A percentile compares a stretch with the other conserved stretches of the same genome.
phyloP scores from a whole-genome alignment of 495 filamentous ascomycete genomes.

The Hypoxylon fragiforme region DNA sequence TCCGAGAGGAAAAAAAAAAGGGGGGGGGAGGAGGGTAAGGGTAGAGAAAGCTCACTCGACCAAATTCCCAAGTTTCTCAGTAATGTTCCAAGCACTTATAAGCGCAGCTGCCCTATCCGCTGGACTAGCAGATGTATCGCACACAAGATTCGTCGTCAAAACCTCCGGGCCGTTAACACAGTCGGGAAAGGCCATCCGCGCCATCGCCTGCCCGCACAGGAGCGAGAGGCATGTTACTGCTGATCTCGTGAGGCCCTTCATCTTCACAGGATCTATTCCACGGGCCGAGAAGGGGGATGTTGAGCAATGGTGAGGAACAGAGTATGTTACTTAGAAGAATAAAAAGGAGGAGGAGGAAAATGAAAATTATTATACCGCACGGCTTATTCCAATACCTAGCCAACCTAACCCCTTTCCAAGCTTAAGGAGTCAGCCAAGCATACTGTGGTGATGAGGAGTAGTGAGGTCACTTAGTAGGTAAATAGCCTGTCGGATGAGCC shows the following conservation, averaged over 20 bases:
- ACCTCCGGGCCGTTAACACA: slow-evolving; percentile 38
- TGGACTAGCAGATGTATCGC: slow-evolving; percentile 49
- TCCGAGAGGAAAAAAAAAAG: no score
- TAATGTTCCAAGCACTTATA: slow-evolving; percentile 46
- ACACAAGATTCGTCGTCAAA: slow-evolving; percentile 47
- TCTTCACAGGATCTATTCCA: slow-evolving; percentile 5
- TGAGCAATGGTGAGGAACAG: no score
- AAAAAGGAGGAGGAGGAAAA: no score
- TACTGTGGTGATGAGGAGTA: no score
- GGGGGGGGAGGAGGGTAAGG: no score
- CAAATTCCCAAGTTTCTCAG: slow-evolving; percentile 47
- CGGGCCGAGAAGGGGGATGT: no score
- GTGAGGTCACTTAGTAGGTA: not conserved
- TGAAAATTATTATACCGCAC: not conserved
- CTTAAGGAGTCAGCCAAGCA: slow-evolving; percentile 1
- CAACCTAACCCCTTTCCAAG: slow-evolving; percentile 3
- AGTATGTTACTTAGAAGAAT: no score
- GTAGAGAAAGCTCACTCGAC: slow-evolving; percentile 43
- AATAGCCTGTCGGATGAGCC: slow-evolving; percentile 30
- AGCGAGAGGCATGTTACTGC: slow-evolving; percentile 14
- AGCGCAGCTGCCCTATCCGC: slow-evolving; percentile 49
- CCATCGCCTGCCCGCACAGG: slow-evolving; percentile 15
- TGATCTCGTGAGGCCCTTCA: slow-evolving; percentile 8
- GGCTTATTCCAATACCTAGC: not conserved
- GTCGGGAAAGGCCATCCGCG: slow-evolving; percentile 37